These are phyloP conservation scores for Porpolomopsis calyptriformis DNA, from an alignment of 768 basidiomycete genomes.

Conservation along the genomic window DNA sequence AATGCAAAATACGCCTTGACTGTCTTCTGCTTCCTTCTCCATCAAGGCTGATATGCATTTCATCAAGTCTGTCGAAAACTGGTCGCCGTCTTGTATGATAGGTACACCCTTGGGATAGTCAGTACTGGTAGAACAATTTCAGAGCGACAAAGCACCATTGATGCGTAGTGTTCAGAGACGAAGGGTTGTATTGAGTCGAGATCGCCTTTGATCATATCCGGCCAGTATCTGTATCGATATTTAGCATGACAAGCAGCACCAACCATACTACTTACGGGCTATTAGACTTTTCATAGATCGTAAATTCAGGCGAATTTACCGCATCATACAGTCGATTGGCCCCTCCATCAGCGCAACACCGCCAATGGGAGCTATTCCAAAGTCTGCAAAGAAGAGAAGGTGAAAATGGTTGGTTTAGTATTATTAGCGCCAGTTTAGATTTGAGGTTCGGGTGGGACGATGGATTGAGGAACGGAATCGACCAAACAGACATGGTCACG, in stretches of 20 bases:
- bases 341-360: conserved; percentile 78
- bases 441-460: neutral
- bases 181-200: conserved; percentile 78
- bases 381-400: conserved; percentile 46
- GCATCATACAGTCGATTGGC: conserved; percentile 73
- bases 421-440: conserved; percentile 50
- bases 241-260: neutral
- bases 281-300: conserved; percentile 9
- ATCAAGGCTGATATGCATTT: conserved; percentile 69
- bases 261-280: conserved; percentile 8
- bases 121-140: neutral
- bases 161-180: conserved; percentile 57
- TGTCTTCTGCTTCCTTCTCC: conserved; percentile 40
- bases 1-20: conserved; percentile 26
- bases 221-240: conserved; percentile 44
- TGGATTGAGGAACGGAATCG: neutral
- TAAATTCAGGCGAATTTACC: conserved; percentile 16
- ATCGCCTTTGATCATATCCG: conserved; percentile 88
- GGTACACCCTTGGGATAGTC: conserved; percentile 45
- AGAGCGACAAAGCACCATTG: conserved; percentile 32
- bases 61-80: conserved; percentile 90
- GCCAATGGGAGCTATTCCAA: conserved; percentile 44
- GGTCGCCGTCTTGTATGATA: conserved; percentile 56
- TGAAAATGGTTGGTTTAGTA: conserved; percentile 86
- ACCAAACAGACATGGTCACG: neutral